Base-by-base conservation (phyloP, 2,329 filamentous ascomycete genomes). In the Clonostachys sp. region DNA sequence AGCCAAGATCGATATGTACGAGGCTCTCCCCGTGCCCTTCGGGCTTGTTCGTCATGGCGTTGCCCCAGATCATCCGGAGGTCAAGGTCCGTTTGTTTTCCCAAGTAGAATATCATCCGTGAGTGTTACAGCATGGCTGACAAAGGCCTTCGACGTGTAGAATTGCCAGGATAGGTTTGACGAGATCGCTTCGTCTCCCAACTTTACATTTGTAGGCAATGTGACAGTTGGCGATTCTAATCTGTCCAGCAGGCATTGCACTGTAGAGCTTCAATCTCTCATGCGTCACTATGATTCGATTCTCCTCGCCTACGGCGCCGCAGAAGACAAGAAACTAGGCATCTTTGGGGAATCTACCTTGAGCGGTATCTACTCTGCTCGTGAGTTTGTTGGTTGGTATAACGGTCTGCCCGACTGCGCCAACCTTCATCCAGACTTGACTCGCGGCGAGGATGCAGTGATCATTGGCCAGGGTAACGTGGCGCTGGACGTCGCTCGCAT, bases 371-470 rank as follows among this genome's bases (percentile, higher is more conserved):
- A 91, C 62, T 96, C 91, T 8, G 94, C 94, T 3, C 82, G 94
- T 30, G 86, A 91, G 38, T 96, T 97, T 63, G 94, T 99, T 2
- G 94, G 91, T 16, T 99, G 94, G 94, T 99, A 99, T 67, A 99
- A 99, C 65, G 94, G 94, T 4, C 76, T 96, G 4, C 94, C 94
- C 0, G 88, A 95, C 56, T 88, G 88, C 61, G 79, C 86, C 17
- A 66, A 78, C 55, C 70, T 96, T 8, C 72, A 78, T n/a, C 88
- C 91, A 0, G 80, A 90, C 59, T 75, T 97, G 24, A 79, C 82
- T 1, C 73, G 75, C 10, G 87, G 87, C 1, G 89, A 96, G 45
- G 85, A 91, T 51, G 94, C 89, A 2, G 82, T 96, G 34, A 78
- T 99, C 43, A 84, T 99, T 53, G 94, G 94, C 3, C 92, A 99